A percentile compares a stretch with the other conserved stretches of the same genome.
These are phyloP conservation scores for Barnettozyma californica DNA, from an alignment of 805 yeast species.

Conservation along the genomic window DNA sequence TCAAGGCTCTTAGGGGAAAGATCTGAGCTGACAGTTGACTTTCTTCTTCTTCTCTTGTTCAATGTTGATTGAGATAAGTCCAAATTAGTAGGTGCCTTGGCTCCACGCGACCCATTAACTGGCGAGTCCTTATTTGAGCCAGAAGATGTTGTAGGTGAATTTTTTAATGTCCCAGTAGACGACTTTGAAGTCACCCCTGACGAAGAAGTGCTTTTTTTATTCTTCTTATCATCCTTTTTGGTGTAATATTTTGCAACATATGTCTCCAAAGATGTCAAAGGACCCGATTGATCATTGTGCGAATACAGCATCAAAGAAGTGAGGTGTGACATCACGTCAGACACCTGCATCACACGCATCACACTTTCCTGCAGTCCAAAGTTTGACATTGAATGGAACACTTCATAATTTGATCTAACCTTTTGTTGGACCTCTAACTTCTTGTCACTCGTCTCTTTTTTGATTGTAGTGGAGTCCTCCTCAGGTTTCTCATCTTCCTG, in stretches of 20 bases:
- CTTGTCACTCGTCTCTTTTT: slow-evolving; percentile 6
- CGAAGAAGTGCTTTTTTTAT: background rate
- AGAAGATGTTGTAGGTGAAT: slow-evolving; percentile 2
- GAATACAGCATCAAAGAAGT: slow-evolving; percentile 56
- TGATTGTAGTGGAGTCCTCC: background rate
- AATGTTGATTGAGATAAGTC: slow-evolving; percentile 32
- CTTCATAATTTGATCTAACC: slow-evolving; percentile 36
- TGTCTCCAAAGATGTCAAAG: slow-evolving; percentile 48
- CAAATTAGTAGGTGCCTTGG: slow-evolving; percentile 19
- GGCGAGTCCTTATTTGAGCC: background rate
- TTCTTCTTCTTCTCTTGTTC: slow-evolving; percentile 31
- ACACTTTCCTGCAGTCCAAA: slow-evolving; percentile 63
- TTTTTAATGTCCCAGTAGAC: slow-evolving; percentile 1
- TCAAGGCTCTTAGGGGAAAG: slow-evolving; percentile 20
- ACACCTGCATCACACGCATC: slow-evolving; percentile 65
- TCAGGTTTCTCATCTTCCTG: background rate
- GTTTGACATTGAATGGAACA: slow-evolving; percentile 43
- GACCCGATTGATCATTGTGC: slow-evolving; percentile 43
- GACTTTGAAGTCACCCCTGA: background rate
- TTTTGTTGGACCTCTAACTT: slow-evolving; percentile 23
- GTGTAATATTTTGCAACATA: slow-evolving; percentile 24
- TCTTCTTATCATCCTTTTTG: slow-evolving; percentile 3
- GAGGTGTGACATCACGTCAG: slow-evolving; percentile 73
- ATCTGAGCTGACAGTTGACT: slow-evolving; percentile 19
- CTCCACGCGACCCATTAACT: background rate